Evolutionary conservation across 257 asterid genomes (phyloP), one percentile per base, ranked within the genome.

Genomic region (Jacaranda mimosifolia): DNA sequence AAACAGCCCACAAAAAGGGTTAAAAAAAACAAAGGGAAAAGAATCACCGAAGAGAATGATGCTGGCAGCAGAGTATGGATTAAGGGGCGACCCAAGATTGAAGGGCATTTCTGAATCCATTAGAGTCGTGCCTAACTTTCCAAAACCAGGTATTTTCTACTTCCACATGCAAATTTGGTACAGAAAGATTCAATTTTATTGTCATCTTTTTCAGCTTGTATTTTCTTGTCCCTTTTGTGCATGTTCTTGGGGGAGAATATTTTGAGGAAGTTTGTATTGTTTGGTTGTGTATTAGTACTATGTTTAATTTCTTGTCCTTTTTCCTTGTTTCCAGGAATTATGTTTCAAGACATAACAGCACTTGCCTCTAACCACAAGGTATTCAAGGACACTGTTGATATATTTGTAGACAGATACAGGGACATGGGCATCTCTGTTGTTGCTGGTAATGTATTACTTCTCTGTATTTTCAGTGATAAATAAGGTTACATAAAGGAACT

Each of bases 61-160:
- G 99, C 91, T 92, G 84, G 98, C 99, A 48, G 93, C 88, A 51
- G 99, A 94, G 79, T 91, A 94, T 88, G 99, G 99, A 62, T 83
- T 92, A 58, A 89, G 57, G 83, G 97, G 94, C 51, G 98, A 94
- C 87, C 97, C 99, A 69, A 92, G 99, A 82, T 85, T 94, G 82
- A 79, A 87, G 86, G 94, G 89, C 83, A 94, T 94, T 72, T 92
- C 92, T 78, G 91, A 94, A 58, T 90, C 97, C 83, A 89, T 94
- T 67, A 89, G 89, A 77, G 98, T 94, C 64, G 90, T 92, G 42
- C 98, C 98, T 48, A 79, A 94, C 86, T 94, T 94, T 67, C 98
- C 98, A 3, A 92, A 89, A 81, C 97, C 91, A 88, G 98, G 98
- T 94, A 15, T 7, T 3, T 66, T 71, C 36, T 35, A 13, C 32